Percentiles rank a stretch among this genome's conserved stretches.
Conservation (phyloP, 2,329 filamentous ascomycete genomes). For the Phaeosphaeria sp. region DNA sequence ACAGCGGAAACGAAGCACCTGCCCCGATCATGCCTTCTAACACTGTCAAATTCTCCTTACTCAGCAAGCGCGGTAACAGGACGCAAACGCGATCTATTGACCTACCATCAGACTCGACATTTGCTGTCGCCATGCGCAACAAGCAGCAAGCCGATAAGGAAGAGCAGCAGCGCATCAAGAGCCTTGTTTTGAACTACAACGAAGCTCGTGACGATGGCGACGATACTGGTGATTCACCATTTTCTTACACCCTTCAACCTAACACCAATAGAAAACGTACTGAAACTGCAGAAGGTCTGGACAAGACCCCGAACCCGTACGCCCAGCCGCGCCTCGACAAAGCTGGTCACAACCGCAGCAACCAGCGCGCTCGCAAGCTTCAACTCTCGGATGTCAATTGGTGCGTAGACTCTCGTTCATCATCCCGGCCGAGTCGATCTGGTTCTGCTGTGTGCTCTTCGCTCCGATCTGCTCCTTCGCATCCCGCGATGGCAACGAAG, state of each 20-base stretch:
- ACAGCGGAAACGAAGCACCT: slow-evolving; percentile 50
- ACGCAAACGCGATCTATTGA: slow-evolving; percentile 95
- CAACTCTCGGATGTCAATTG: slow-evolving; percentile 98
- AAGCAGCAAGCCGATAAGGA: slow-evolving; percentile 95
- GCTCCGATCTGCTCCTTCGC: slow-evolving; percentile 8
- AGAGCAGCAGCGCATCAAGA: slow-evolving; percentile 98
- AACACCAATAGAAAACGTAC: slow-evolving; percentile 58
- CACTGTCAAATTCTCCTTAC: slow-evolving; percentile 95
- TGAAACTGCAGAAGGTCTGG: slow-evolving; percentile 47
- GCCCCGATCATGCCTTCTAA: slow-evolving; percentile 43
- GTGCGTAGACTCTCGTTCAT: slow-evolving; percentile 57
- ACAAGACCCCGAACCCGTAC: slow-evolving; percentile 52
- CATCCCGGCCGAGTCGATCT: slow-evolving; percentile 21
- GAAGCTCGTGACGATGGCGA: slow-evolving; percentile 85
- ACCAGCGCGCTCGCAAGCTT: slow-evolving; percentile 85
- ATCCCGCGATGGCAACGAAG: slow-evolving; percentile 14
- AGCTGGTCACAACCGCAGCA: slow-evolving; percentile 69
- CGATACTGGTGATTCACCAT: slow-evolving; percentile 69
- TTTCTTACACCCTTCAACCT: slow-evolving; percentile 50
- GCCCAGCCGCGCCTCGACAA: slow-evolving; percentile 60
- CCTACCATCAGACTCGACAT: slow-evolving; percentile 87
- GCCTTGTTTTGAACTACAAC: slow-evolving; percentile 87
- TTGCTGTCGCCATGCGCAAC: slow-evolving; percentile 93
- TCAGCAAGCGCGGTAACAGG: slow-evolving; percentile 95
- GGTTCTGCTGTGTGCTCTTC: slow-evolving; percentile 9